Evolutionary conservation across 2,329 filamentous ascomycete species (phyloP), one percentile per base, ranked within the genome.

Genomic region (Sarocladium kiliense): DNA sequence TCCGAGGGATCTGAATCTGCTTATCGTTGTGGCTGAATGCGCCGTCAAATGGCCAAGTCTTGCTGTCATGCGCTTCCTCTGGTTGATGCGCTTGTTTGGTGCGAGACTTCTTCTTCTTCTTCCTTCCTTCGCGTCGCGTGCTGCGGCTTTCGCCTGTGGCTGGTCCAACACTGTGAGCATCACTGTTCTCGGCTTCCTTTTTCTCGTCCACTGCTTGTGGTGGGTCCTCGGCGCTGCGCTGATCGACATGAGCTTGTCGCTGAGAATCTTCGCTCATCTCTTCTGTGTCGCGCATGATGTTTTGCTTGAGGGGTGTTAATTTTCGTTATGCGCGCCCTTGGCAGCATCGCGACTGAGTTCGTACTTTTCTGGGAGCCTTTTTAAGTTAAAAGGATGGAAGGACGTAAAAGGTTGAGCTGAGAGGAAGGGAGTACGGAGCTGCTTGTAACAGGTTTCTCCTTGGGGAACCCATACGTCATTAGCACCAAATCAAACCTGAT

Each of bases 41-140:
- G 18, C 18, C 26, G 44, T 49, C 44, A 11, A 11, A 27, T 4
- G 23, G 18, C 44, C 44, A 49, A 18, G 44, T 18, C 26, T 7
- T 30, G 23, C 10, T 32, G 3, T 32, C 25, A 3, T n/a, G 6
- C 25, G 11, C n/a, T 27, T 27, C 26, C 16, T 49, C 44, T 10
- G 16, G 44, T 11, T 49, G 25, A 9, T 49, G 44, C 25, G 16
- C 23, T n/a, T 32, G 23, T 21, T 49, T 49, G 25, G 44, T 49
- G 12, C 26, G 23, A 3, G 44, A 32, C 44, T 32, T 49, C 44
- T 49, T 49, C 44, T 49, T 49, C 41, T 44, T 44, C 41, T 44
- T 45, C 41, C 23, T 45, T 9, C 26, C 44, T 11, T 49, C 44
- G 12, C 44, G 44, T 30, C 26, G 44, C 21, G 11, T 45, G 21